phyloP scores from a whole-genome alignment of 495 filamentous ascomycete species.

The Aspergillus sclerotioniger region DNA sequence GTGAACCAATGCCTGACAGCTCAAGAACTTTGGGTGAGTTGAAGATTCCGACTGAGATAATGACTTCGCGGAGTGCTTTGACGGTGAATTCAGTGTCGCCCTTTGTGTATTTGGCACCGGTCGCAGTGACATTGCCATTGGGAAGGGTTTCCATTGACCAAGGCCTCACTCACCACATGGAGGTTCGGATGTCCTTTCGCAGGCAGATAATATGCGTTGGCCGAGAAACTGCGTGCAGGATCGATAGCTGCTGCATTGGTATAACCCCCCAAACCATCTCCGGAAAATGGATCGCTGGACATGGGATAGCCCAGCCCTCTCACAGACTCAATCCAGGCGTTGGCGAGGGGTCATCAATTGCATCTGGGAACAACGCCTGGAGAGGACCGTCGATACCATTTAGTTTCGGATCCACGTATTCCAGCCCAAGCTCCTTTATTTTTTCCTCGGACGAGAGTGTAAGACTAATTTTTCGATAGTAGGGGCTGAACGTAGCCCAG shows the following conservation, averaged over 20 bases:
- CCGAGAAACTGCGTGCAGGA: not conserved
- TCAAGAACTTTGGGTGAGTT: slow-evolving; percentile 56
- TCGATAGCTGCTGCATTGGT: slow-evolving; percentile 21
- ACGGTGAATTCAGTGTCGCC: slow-evolving; percentile 28
- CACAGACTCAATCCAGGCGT: slow-evolving; percentile 27
- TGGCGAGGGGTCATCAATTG: slow-evolving; percentile 16
- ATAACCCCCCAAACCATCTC: slow-evolving; percentile 19
- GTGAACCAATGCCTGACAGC: slow-evolving; percentile 51
- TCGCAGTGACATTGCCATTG: not conserved
- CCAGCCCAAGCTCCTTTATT: slow-evolving; percentile 11
- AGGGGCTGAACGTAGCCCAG: slow-evolving; percentile 46
- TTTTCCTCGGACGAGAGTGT: slow-evolving; percentile 15
- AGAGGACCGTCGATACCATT: slow-evolving; percentile 24
- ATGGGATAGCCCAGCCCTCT: slow-evolving; percentile 18
- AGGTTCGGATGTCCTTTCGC: not conserved
- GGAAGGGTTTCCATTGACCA: not conserved
- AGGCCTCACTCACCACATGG: not conserved
- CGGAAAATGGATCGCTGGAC: slow-evolving; percentile 21
- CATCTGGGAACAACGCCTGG: slow-evolving; percentile 26
- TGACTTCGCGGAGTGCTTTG: slow-evolving; percentile 48
- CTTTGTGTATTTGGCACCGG: slow-evolving; percentile 6
- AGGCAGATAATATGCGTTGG: not conserved
- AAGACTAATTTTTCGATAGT: slow-evolving; percentile 26
- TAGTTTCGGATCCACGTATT: slow-evolving; percentile 14
- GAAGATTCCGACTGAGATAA: slow-evolving; percentile 54